Conservation (phyloP, 2,329 filamentous ascomycete genomes). For the Aspergillus jensenii region DNA sequence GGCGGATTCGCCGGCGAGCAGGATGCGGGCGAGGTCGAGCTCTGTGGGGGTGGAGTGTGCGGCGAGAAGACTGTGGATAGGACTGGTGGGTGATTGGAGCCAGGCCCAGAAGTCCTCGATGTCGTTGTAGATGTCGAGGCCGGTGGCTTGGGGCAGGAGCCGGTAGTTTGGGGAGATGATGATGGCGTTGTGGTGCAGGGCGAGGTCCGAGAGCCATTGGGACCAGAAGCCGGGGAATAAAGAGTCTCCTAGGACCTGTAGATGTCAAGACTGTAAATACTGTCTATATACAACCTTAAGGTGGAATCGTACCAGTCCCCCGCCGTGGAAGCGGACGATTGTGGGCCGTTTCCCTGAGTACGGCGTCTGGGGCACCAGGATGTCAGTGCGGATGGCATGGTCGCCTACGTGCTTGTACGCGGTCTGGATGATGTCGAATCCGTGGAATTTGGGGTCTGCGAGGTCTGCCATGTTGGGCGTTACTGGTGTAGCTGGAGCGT, state of each 20-base stretch:
- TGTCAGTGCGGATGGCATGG: slow-evolving; percentile 34
- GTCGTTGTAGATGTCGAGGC: slow-evolving; percentile 49
- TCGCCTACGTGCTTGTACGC: slow-evolving; percentile 43
- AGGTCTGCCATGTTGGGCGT: too few species aligned
- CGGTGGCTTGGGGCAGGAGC: slow-evolving; percentile 51
- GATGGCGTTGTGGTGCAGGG: slow-evolving; percentile 43
- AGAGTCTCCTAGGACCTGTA: slow-evolving; percentile 32
- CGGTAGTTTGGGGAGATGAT: slow-evolving; percentile 52
- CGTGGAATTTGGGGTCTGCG: slow-evolving; percentile 6
- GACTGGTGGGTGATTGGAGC: slow-evolving; percentile 28
- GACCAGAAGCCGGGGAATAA: slow-evolving; percentile 29
- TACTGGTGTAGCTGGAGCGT: too few species aligned
- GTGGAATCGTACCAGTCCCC: slow-evolving; percentile 36
- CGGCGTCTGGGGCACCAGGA: slow-evolving; percentile 42
- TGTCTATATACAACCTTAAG: background rate
- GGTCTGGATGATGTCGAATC: slow-evolving; percentile 41
- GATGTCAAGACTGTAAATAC: background rate
- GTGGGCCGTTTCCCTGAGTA: slow-evolving; percentile 38
- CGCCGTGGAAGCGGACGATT: slow-evolving; percentile 47
- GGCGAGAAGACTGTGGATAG: slow-evolving; percentile 13
- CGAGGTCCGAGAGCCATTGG: slow-evolving; percentile 41
- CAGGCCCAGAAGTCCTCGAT: slow-evolving; percentile 51
- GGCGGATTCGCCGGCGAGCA: slow-evolving; percentile 31
- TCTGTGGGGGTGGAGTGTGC: slow-evolving; percentile 11
- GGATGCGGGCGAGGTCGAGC: slow-evolving; percentile 26